Evolutionary conservation across 1,284 basidiomycete species (phyloP), one percentile per base, ranked within the genome.

Genomic region (Microbotryum violaceum): DNA sequence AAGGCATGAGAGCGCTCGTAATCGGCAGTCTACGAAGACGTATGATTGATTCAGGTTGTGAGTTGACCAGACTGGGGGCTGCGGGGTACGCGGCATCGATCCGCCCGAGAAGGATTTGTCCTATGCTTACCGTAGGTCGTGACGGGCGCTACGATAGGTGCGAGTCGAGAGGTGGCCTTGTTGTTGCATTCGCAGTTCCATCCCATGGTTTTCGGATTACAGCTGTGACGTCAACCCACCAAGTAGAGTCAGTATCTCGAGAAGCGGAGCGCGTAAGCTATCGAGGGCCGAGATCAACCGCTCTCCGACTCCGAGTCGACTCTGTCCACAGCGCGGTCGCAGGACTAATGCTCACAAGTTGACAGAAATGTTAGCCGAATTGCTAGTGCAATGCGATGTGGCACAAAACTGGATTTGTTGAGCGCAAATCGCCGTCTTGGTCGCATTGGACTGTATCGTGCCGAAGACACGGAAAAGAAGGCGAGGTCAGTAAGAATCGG

Each of bases 141-240:
- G 49, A 66, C 58, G 5, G 64, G 64, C 1, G 63, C 64, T 4
- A 57, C 47, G 18, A 60, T 25, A 1, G 58, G 54, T 20, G 59
- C 53, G 4, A 66, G 23, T n/a, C 53, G 25, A 6, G 56, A 58
- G 16, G 56, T 46, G 12, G 63, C 61, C 10, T 49, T 49, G 4
- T 63, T 44, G 42, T 66, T 58, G 31, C 64, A 66, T 8, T 54
- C 54, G 47, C 64, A 63, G 56, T 66, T 63, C 64, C 64, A 66
- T 3, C 64, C 64, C 58, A 66, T 56, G 25, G 64, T 66, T 1
- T 49, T 46, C n/a, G 58, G 49, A 37, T 66, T 66, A 47, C 64
- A 66, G 37, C 64, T 66, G 52, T 27, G 14, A 20, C 2, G 12
- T n/a, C 9, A 46, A 7, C 37, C 37, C 37, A 16, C 9, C 31